Percentiles rank a stretch among this genome's conserved stretches.
Evolutionary conservation across 2,329 filamentous ascomycete species (phyloP).

Genomic region (Apiospora phragmitis): DNA sequence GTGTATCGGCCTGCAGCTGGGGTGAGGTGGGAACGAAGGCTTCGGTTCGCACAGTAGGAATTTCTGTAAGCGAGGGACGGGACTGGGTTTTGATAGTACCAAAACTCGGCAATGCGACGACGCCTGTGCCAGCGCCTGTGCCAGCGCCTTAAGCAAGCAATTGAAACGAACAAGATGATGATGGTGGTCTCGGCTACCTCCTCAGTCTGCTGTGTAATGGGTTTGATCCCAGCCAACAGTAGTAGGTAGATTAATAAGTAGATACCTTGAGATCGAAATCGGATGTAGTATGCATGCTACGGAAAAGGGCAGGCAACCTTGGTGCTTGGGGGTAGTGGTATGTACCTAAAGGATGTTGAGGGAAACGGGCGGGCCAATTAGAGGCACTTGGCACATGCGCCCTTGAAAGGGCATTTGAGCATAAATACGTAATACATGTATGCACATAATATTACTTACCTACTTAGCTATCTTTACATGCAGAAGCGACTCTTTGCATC

Average conservation of each 20-base stretch:
- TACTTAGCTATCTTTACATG: too few relatives aligned
- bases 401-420: neutral
- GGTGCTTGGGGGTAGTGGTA: neutral
- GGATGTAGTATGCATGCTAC: neutral
- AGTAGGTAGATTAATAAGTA: neutral
- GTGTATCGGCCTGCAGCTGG: neutral
- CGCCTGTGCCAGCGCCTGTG: neutral
- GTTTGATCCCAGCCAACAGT: neutral
- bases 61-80: neutral
- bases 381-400: neutral
- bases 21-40: neutral
- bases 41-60: slow-evolving; percentile 1
- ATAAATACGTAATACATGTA: neutral
- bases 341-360: neutral
- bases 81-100: neutral
- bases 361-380: neutral
- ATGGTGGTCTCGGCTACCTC: neutral
- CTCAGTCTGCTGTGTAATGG: neutral
- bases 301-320: neutral
- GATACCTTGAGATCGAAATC: neutral
- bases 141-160: neutral
- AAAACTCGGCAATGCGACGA: neutral
- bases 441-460: too few relatives aligned
- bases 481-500: too few relatives aligned
- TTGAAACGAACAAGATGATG: neutral